These are phyloP conservation scores for Tricholomella constricta DNA, from an alignment of 768 basidiomycete species.

Conservation along the genomic window DNA sequence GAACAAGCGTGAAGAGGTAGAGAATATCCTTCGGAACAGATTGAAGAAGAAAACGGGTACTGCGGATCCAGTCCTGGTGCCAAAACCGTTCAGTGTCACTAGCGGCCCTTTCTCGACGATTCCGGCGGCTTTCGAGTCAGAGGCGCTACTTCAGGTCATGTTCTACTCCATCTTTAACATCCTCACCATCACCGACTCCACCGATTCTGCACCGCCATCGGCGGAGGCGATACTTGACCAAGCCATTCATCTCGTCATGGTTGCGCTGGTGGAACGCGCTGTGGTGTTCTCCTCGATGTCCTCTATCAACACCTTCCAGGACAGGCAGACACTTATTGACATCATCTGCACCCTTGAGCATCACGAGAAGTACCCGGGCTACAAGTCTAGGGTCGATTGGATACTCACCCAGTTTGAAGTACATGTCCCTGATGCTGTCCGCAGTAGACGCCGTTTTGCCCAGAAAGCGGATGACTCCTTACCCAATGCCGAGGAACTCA, in stretches of 20 bases:
- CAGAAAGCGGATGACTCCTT: conserved; percentile 34
- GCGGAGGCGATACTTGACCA: conserved; percentile 92
- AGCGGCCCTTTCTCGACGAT: conserved; percentile 72
- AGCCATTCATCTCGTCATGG: conserved; percentile 81
- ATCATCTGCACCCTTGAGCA: conserved; percentile 78
- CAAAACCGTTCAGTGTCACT: conserved; percentile 64
- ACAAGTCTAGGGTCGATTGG: conserved; percentile 74
- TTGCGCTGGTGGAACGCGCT: conserved; percentile 75
- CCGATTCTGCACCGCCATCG: conserved; percentile 66
- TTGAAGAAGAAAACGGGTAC: conserved; percentile 64
- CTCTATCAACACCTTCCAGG: conserved; percentile 55
- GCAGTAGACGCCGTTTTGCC: conserved; percentile 45
- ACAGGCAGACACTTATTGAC: conserved; percentile 64
- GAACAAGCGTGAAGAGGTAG: conserved; percentile 92
- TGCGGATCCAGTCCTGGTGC: conserved; percentile 73
- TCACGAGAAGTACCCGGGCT: conserved; percentile 73
- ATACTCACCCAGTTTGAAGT: conserved; percentile 62
- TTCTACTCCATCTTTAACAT: conserved; percentile 83
- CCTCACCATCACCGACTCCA: conserved; percentile 60
- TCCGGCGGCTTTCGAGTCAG: conserved; percentile 64
- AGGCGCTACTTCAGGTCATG: conserved; percentile 76
- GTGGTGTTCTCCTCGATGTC: conserved; percentile 62
- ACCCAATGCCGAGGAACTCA: conserved; percentile 63
- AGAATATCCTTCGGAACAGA: conserved; percentile 67
- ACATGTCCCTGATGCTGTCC: conserved; percentile 60